Evolutionary conservation across 495 filamentous ascomycete genomes (phyloP), one percentile per base, ranked within the genome.

Genomic region (Parmelia sp.): DNA sequence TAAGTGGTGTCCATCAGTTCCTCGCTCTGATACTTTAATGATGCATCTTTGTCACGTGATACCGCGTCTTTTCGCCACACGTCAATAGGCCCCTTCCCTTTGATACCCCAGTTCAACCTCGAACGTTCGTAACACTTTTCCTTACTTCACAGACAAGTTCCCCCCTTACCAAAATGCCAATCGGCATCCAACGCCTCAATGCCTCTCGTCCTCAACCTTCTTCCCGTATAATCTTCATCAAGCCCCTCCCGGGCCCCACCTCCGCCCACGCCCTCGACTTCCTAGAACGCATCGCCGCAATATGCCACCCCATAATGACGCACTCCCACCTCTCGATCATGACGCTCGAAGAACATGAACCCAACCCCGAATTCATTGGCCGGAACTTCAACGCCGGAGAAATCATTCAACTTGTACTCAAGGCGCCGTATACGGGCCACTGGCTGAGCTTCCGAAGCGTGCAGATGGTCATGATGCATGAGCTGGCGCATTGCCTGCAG

Each of bases 311-410:
- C 2, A 80, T 93, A 65, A 92, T 91, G 90, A 84, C 80, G 69
- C 74, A 80, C 29, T 75, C 91, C 68, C 79, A 84, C 68, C 76
- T 93, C 58, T 79, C 80, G 23, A 83, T 92, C 62, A 88, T 82
- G 75, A 81, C 89, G 1, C 80, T 93, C 12, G 90, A 92, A 71
- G 89, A 93, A 71, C 88, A 88, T 71, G 82, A 84, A 37, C 82
- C 85, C 8, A 93, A 92, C 71, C 68, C 71, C 14, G 89, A 92
- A 68, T 93, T 93, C 69, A 77, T 85, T 31, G 88, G 88, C 33
- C 86, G 88, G 45, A 91, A 91, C 65, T 90, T 93, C 80, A 93
- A 93, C 69, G 86, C 86, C 23, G 90, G 90, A n/a, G 90, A 91
- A 73, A 83, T 89, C 45, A 82, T 93, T 58, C 89, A 93, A 71